Base-by-base conservation (phyloP, 176 grass and related monocot species). In the Oropetium thomaeum region DNA sequence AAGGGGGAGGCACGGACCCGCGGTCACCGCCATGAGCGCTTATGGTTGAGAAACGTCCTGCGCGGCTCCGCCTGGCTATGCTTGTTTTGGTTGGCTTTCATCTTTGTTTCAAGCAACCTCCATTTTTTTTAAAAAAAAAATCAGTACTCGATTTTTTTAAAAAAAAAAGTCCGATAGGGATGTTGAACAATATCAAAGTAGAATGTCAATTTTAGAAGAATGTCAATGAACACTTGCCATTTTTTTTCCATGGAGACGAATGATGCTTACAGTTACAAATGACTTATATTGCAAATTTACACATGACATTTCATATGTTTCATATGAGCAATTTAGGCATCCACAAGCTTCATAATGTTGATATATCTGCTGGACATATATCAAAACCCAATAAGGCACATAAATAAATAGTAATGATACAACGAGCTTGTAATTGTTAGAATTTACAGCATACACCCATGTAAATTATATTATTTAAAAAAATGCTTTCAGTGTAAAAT, bases 11-110 rank as follows among this genome's bases (percentile, higher is more conserved):
- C 23, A 59, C 9, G 63, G 37, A 55, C 39, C 52, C 1, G 64
- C 27, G 10, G 71, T 15, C 42, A 62, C 77, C 5, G 71, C 55
- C 77, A 80, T 80, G 60, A 71, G 49, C 39, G 49, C 39, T 16
- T 68, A 17, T 26, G 55, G 72, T 40, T 27, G 29, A 66, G 30
- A 19, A 23, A 20, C 31, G 15, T 20, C 16, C 31, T n/a, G 34
- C 14, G 15, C 14, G 13, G 14, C 59, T 17, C 4, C 1, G 30
- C 30, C 31, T 17, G 4, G 26, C 55, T 28, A n/a, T n/a, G n/a
- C n/a, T n/a, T n/a, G n/a, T n/a, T n/a, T n/a, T n/a, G n/a, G n/a
- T n/a, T n/a, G n/a, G n/a, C n/a, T n/a, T n/a, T n/a, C n/a, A n/a
- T n/a, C n/a, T n/a, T n/a, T n/a, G n/a, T n/a, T n/a, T n/a, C n/a